phyloP scores from a whole-genome alignment of 179 eudicot species.

The Patellifolia procumbens region DNA sequence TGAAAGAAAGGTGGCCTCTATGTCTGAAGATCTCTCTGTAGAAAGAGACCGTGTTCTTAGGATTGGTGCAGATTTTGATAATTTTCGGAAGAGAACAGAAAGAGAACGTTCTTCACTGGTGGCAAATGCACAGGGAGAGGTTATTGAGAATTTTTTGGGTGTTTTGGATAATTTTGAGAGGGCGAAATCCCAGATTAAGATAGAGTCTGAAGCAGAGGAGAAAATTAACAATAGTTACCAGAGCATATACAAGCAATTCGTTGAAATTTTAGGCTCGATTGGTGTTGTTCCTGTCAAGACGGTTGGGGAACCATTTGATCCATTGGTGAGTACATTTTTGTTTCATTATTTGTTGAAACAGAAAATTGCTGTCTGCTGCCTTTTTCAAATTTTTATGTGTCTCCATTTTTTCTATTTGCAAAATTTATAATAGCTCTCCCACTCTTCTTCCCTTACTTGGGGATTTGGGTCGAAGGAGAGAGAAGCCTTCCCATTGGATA shows the following conservation, averaged over 20 bases:
- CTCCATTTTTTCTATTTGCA: not conserved
- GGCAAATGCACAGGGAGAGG: constrained; percentile 77
- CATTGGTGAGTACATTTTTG: constrained; percentile 57
- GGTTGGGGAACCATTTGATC: constrained; percentile 76
- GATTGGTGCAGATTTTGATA: constrained; percentile 88
- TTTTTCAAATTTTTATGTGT: not conserved
- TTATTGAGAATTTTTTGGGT: constrained; percentile 67
- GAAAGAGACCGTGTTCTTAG: constrained; percentile 73
- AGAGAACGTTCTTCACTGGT: constrained; percentile 67
- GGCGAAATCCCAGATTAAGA: constrained; percentile 78
- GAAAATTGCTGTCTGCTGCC: not conserved
- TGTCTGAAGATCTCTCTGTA: constrained; percentile 56
- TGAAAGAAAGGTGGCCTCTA: constrained; percentile 48
- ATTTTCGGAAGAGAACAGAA: constrained; percentile 83
- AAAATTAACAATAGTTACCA: constrained; percentile 77
- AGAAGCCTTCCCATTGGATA: not conserved
- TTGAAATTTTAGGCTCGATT: constrained; percentile 68
- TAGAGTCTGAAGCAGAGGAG: constrained; percentile 79
- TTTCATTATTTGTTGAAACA: not conserved
- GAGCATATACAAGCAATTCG: constrained; percentile 88
- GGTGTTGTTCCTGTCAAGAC: constrained; percentile 82
- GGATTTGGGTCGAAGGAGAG: too few species aligned
- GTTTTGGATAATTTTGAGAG: constrained; percentile 88
- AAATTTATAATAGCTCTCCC: too few species aligned
- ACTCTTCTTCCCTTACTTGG: too few species aligned